Base-by-base conservation (phyloP, 1,139 yeast species). In the Sugiyamaella paludigena region DNA sequence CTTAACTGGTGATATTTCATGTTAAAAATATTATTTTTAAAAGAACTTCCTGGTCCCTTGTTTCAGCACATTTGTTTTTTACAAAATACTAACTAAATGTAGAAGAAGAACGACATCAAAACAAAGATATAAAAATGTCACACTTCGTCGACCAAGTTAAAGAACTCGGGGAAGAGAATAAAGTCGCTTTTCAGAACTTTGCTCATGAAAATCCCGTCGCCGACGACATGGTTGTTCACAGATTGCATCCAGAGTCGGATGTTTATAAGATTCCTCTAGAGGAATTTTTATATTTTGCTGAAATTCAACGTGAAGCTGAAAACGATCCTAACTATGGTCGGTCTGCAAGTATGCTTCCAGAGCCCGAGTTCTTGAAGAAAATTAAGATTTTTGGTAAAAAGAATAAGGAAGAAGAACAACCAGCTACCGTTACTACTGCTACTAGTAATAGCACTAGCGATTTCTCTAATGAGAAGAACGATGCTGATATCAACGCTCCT, bases 241-340 rank as follows among this genome's bases (percentile, higher is more conserved):
- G 12, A 15, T 32, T 45, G 3, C 48, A 45, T 35, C 48, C 48
- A 35, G 63, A 56, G 35, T 19, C 24, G 5, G 24, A 19, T 19
- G 24, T 4, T 4, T 31, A 6, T 13, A 50, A 48, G 33, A 54
- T 64, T n/a, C 67, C 69, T 4, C 39, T 65, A 12, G 65, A 64
- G 54, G 66, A 60, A 35, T 67, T 61, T 43, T 49, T 59, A 9
- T 57, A 66, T 58, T 65, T 62, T 36, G 70, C 71, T 4, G 48
- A 48, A 10, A 49, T 66, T 30, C 69, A 66, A 52, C 62, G 71
- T 39, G 62, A 62, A 15, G 47, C 43, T 36, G 70, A 66, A 48
- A 33, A 39, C 28, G 43, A 53, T n/a, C 53, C 58, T 8, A 54
- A 48, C 15, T 52, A 55, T 28, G 60, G 58, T 12, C 16, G 43